Conservation (phyloP, 176 grass and related monocot species). For the Poa pratensis region DNA sequence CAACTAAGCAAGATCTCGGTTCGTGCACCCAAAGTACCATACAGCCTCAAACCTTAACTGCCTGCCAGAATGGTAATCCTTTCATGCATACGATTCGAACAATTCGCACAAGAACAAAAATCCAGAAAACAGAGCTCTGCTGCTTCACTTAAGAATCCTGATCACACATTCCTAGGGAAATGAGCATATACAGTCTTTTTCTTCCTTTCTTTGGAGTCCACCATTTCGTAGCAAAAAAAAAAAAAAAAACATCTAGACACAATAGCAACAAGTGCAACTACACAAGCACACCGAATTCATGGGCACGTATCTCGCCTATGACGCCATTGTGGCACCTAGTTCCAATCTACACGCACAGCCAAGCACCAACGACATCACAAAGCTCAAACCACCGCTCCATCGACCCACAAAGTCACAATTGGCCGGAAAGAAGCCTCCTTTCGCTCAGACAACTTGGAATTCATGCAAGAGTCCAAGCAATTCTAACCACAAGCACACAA, state of each 20-base stretch:
- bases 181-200: neutral
- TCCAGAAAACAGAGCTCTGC: neutral
- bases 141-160: neutral
- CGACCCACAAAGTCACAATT: neutral
- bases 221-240: neutral
- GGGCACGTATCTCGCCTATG: neutral
- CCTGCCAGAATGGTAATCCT: constrained; percentile 3
- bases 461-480: neutral
- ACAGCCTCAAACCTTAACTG: neutral
- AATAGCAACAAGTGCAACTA: neutral
- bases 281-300: neutral
- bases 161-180: neutral
- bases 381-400: neutral
- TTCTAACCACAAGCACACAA: neutral
- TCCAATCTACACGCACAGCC: neutral
- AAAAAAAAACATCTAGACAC: neutral
- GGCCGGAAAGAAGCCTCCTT: neutral
- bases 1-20: constrained; percentile 13
- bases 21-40: constrained; percentile 1
- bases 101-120: neutral
- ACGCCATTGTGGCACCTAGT: neutral
- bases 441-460: neutral
- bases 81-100: neutral
- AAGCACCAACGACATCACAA: neutral
- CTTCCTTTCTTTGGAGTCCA: neutral